Conservation (phyloP, 495 filamentous ascomycete genomes). For the Tuber indicum region DNA sequence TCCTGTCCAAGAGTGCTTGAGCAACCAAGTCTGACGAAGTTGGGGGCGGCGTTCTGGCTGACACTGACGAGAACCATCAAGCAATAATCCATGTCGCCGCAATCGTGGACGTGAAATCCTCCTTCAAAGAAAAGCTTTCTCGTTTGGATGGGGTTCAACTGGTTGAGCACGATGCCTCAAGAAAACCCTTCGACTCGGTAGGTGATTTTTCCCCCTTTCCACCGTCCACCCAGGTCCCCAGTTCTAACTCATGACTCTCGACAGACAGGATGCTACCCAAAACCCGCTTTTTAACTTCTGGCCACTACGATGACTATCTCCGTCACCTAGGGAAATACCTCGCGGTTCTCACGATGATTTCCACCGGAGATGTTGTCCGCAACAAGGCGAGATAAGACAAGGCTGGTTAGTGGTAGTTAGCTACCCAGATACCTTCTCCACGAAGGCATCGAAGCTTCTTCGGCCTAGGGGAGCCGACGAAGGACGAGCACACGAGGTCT, state of each 20-base stretch:
- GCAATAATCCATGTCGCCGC: not conserved
- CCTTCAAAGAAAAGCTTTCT: not conserved
- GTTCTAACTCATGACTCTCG: not conserved
- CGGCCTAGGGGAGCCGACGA: not conserved
- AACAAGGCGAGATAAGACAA: not conserved
- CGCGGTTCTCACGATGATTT: not conserved
- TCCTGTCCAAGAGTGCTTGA: not conserved
- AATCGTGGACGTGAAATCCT: not conserved
- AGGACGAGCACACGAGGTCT: not conserved
- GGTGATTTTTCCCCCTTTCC: not conserved
- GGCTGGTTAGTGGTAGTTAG: not conserved
- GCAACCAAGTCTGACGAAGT: not conserved
- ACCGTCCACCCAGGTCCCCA: not conserved
- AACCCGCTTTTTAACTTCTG: not conserved
- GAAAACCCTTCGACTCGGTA: not conserved
- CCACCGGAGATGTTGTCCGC: not conserved
- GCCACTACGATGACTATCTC: not conserved
- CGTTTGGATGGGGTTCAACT: not conserved
- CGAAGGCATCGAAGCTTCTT: not conserved
- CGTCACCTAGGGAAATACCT: not conserved
- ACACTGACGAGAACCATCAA: not conserved
- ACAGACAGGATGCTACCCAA: not conserved
- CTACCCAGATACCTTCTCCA: not conserved
- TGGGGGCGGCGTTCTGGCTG: not conserved
- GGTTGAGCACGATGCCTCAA: not conserved